A percentile compares a stretch with the other conserved stretches of the same genome.
Conservation (phyloP, 257 asterid genomes). For the Nicotiana tomentosiformis region DNA sequence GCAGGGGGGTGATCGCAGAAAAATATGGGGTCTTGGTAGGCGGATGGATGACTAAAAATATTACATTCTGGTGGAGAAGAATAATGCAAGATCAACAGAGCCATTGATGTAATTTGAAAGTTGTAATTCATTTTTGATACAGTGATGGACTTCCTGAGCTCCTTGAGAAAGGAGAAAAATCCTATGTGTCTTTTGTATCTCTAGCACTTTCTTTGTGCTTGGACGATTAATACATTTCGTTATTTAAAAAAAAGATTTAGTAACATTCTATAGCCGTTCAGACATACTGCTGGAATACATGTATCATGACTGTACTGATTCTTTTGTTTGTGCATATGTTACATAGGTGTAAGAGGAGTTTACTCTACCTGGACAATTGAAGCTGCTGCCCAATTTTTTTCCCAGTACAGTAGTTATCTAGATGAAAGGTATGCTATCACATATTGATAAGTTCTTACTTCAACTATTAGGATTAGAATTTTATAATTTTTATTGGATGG, state of each 20-base stretch:
- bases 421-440: conserved; percentile 49
- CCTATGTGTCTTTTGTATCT: not conserved
- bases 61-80: not conserved
- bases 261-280: not conserved
- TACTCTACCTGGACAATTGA: conserved; percentile 68
- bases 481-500: not conserved
- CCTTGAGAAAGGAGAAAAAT: not conserved
- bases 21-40: not conserved
- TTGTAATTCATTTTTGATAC: not conserved
- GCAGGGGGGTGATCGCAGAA: not conserved
- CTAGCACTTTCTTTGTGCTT: not conserved
- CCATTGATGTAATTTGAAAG: not conserved
- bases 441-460: not conserved
- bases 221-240: not conserved
- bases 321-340: conserved; percentile 16
- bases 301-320: not conserved
- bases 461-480: not conserved
- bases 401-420: conserved; percentile 51
- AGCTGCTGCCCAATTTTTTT: conserved; percentile 62
- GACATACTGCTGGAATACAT: not conserved
- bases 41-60: not conserved
- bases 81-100: not conserved
- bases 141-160: not conserved
- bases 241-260: not conserved
- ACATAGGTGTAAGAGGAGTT: conserved; percentile 65